These are phyloP conservation scores for Pichia sp. DNA, from an alignment of 1,139 yeast species.

Conservation along the genomic window DNA sequence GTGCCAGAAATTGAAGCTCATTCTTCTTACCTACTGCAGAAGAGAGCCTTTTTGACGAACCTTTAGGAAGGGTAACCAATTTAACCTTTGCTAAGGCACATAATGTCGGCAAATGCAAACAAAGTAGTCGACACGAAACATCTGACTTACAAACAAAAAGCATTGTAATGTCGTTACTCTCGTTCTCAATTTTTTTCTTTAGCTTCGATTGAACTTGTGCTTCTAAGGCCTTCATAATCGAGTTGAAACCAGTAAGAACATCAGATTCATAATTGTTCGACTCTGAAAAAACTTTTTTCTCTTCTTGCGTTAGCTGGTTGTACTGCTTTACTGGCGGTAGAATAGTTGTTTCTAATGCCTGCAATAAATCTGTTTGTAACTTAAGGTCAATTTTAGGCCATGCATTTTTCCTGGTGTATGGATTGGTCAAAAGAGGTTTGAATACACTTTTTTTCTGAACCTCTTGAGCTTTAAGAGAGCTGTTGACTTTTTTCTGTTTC, in stretches of 20 bases:
- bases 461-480: constrained; percentile 15
- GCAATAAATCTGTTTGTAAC: constrained; percentile 38
- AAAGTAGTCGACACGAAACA: constrained; percentile 44
- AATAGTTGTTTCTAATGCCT: constrained; percentile 36
- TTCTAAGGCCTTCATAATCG: constrained; percentile 48
- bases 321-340: constrained; percentile 40
- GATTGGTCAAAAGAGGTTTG: constrained; percentile 59
- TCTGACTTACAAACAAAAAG: constrained; percentile 56
- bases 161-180: constrained; percentile 31
- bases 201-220: constrained; percentile 37
- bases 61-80: constrained; percentile 51
- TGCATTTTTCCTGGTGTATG: constrained; percentile 44
- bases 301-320: constrained; percentile 25
- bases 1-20: constrained; percentile 23
- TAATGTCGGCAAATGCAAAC: constrained; percentile 51
- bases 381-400: constrained; percentile 51
- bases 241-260: constrained; percentile 50
- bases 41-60: constrained; percentile 39
- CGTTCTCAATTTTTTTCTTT: constrained; percentile 12
- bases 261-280: constrained; percentile 31
- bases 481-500: not conserved
- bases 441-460: constrained; percentile 35
- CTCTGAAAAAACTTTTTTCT: constrained; percentile 13
- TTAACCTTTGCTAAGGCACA: constrained; percentile 50
- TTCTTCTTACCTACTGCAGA: constrained; percentile 29